Percentiles rank a stretch among this genome's conserved stretches.
Conservation (phyloP, 1,284 basidiomycete species). For the Ganoderma multipileum region DNA sequence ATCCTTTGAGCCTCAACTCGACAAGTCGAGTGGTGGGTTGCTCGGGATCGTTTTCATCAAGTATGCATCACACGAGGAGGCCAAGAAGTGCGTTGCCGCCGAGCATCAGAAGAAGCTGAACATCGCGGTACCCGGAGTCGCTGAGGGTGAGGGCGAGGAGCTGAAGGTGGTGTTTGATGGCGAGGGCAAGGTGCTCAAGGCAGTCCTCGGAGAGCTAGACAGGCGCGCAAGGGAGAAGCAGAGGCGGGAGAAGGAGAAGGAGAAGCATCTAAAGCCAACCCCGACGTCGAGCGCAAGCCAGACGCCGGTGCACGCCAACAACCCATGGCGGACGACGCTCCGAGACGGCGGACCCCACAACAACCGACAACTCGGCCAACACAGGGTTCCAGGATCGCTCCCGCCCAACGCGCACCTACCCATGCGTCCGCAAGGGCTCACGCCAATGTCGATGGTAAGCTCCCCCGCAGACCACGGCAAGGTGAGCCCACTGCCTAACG, state of each 20-base stretch:
- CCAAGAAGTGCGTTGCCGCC: slow-evolving; percentile 65
- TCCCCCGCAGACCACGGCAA: slow-evolving; percentile 23
- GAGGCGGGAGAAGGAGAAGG: slow-evolving; percentile 44
- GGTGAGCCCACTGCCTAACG: slow-evolving; percentile 23
- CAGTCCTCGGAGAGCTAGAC: slow-evolving; percentile 67
- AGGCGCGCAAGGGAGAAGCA: slow-evolving; percentile 57
- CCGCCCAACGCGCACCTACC: slow-evolving; percentile 27
- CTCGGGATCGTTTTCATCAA: slow-evolving; percentile 86
- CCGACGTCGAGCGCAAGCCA: slow-evolving; percentile 35
- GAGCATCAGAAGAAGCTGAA: slow-evolving; percentile 62
- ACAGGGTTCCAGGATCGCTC: slow-evolving; percentile 16
- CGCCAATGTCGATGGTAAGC: slow-evolving; percentile 21
- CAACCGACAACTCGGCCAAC: slow-evolving; percentile 13
- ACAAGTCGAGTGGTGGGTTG: slow-evolving; percentile 81
- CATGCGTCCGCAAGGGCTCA: slow-evolving; percentile 28
- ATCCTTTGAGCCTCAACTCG: slow-evolving; percentile 82
- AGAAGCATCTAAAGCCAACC: slow-evolving; percentile 34
- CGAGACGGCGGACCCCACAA: slow-evolving; percentile 17
- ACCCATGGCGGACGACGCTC: slow-evolving; percentile 32
- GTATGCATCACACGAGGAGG: slow-evolving; percentile 67
- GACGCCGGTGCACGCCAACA: slow-evolving; percentile 31
- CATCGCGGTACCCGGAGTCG: slow-evolving; percentile 41
- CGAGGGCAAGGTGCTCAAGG: slow-evolving; percentile 62
- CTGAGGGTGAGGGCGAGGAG: slow-evolving; percentile 45
- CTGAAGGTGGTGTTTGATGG: slow-evolving; percentile 70